Percentiles rank a stretch among this genome's conserved stretches.
phyloP scores from a whole-genome alignment of 345 rosid genomes.

The Heritiera littoralis region DNA sequence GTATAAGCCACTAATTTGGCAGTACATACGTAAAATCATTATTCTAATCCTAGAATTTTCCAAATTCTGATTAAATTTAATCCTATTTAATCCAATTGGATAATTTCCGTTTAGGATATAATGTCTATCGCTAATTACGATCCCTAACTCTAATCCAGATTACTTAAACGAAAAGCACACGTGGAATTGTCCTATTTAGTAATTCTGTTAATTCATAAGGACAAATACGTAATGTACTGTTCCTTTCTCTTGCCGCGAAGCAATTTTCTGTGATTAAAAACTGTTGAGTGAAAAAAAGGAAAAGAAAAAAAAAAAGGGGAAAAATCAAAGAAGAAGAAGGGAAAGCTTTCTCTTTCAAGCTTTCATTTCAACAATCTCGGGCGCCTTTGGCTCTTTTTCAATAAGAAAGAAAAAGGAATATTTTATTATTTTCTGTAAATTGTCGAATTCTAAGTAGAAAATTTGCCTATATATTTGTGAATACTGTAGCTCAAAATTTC shows the following conservation, averaged over 20 bases:
- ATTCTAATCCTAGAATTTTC: no score
- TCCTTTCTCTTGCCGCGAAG: slow-evolving; percentile 20
- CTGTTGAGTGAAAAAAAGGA: no score
- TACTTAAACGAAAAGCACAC: no score
- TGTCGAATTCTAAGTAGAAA: not conserved
- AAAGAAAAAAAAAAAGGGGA: no score
- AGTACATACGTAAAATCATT: no score
- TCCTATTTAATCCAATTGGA: no score
- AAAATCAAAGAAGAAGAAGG: not conserved
- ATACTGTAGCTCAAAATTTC: slow-evolving; percentile 15
- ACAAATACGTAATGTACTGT: not conserved
- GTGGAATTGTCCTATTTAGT: not conserved
- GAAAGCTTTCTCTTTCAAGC: slow-evolving; percentile 17
- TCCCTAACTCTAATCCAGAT: no score
- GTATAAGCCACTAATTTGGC: no score
- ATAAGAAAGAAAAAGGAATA: not conserved
- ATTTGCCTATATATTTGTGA: slow-evolving; percentile 24
- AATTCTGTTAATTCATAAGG: not conserved
- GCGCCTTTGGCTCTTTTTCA: slow-evolving; percentile 22
- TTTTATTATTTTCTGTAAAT: not conserved
- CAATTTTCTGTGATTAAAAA: not conserved
- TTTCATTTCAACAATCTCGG: slow-evolving; percentile 18
- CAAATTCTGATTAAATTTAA: no score
- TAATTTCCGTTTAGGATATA: no score
- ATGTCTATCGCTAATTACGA: no score